A percentile compares a stretch with the other conserved stretches of the same genome.
Conservation (phyloP, 306 rosid species). For the Casuarina cunninghamiana region DNA sequence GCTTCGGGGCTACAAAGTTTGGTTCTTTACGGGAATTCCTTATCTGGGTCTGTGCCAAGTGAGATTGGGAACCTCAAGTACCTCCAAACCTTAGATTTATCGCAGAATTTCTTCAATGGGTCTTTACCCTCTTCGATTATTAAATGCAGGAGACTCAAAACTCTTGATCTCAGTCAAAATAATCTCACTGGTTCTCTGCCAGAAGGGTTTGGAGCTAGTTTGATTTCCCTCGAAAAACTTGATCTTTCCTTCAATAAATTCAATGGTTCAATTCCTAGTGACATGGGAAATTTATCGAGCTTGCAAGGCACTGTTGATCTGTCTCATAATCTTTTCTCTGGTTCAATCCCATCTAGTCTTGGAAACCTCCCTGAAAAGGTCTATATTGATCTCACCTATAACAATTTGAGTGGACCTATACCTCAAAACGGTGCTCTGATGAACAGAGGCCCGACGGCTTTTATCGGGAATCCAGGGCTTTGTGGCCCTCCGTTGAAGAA, state of each 20-base stretch:
- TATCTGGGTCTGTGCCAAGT: slow-evolving; percentile 77
- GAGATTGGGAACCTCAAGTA: slow-evolving; percentile 78
- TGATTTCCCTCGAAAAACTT: slow-evolving; percentile 61
- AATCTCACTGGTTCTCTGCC: slow-evolving; percentile 79
- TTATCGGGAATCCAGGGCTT: slow-evolving; percentile 84
- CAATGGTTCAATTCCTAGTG: slow-evolving; percentile 75
- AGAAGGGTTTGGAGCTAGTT: slow-evolving; percentile 58
- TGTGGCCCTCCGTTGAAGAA: slow-evolving; percentile 97
- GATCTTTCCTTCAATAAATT: slow-evolving; percentile 78
- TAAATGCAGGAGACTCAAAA: slow-evolving; percentile 74
- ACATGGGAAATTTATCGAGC: slow-evolving; percentile 78
- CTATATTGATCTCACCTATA: slow-evolving; percentile 87
- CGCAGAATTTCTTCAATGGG: slow-evolving; percentile 74
- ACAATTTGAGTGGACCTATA: slow-evolving; percentile 80
- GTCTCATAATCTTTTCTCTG: slow-evolving; percentile 82
- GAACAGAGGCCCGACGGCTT: slow-evolving; percentile 99
- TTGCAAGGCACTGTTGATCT: slow-evolving; percentile 90
- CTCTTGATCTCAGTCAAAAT: slow-evolving; percentile 67
- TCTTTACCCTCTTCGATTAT: slow-evolving; percentile 61
- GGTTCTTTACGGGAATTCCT: slow-evolving; percentile 88
- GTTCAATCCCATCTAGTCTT: slow-evolving; percentile 78
- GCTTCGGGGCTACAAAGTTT: slow-evolving; percentile 87
- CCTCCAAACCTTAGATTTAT: slow-evolving; percentile 87
- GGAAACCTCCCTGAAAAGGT: slow-evolving; percentile 98
- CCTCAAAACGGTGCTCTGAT: slow-evolving; percentile 96